A percentile compares a stretch with the other conserved stretches of the same genome.
Conservation (phyloP, 2,329 filamentous ascomycete genomes). For the Sporothrix brunneoviolacea region DNA sequence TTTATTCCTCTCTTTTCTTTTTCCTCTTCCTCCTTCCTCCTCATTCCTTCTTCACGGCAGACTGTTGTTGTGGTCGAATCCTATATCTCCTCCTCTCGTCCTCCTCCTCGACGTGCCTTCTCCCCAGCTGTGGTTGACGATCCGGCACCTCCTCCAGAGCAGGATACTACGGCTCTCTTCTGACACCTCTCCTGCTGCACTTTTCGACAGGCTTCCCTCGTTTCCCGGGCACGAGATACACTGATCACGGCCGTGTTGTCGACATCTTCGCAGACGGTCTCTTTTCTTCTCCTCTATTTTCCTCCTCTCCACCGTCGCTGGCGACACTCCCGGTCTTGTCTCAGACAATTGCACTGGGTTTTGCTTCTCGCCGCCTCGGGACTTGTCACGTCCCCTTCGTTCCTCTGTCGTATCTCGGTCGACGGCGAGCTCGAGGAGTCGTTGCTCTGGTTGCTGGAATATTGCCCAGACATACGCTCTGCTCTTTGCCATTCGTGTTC, state of each 20-base stretch:
- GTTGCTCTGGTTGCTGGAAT: conserved; percentile 26
- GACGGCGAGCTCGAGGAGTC: conserved; percentile 5
- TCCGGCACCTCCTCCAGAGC: too few species aligned
- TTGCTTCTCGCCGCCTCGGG: neutral
- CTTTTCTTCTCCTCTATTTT: neutral
- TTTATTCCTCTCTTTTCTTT: neutral
- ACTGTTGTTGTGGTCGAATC: neutral
- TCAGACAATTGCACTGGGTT: conserved; percentile 21
- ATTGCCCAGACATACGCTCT: conserved; percentile 23
- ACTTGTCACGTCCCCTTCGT: neutral
- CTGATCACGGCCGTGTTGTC: too few species aligned
- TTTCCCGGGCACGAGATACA: too few species aligned
- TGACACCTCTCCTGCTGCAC: too few species aligned
- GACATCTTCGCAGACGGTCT: too few species aligned
- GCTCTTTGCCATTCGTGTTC: neutral
- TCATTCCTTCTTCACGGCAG: neutral
- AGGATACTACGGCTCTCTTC: too few species aligned
- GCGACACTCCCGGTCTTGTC: conserved; percentile 21
- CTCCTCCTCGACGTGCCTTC: neutral
- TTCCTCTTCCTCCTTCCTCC: neutral
- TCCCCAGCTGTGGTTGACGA: neutral
- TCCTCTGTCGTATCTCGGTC: conserved; percentile 2
- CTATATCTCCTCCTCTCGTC: neutral
- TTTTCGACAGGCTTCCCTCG: neutral
- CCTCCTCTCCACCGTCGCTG: conserved; percentile 9